Percentiles rank a stretch among this genome's conserved stretches.
These are phyloP conservation scores for Neoboletus subvelutipes DNA, from an alignment of 768 basidiomycete species.

Conservation along the genomic window DNA sequence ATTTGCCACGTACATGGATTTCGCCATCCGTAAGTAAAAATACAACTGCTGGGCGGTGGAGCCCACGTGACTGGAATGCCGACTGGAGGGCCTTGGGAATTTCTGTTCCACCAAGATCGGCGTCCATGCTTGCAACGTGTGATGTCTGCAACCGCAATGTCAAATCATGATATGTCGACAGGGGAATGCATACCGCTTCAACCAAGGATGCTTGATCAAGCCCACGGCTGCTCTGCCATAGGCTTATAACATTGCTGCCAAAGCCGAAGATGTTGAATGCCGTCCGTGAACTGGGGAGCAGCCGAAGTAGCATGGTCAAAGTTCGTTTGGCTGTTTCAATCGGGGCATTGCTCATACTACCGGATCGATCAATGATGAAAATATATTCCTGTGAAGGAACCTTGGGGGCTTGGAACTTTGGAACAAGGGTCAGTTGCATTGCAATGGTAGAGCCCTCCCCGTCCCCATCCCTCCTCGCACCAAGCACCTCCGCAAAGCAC, in stretches of 20 bases:
- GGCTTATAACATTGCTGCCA: conserved; percentile 27
- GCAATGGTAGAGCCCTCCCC: conserved; percentile 37
- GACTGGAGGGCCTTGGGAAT: conserved; percentile 40
- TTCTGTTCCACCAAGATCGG: conserved; percentile 53
- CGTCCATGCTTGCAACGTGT: conserved; percentile 41
- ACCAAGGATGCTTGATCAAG: conserved; percentile 35
- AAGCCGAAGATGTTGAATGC: conserved; percentile 62
- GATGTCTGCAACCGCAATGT: conserved; percentile 31
- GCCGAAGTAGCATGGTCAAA: conserved; percentile 45
- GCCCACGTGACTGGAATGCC: conserved; percentile 38
- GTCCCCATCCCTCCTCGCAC: conserved; percentile 3
- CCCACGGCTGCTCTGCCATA: conserved; percentile 38
- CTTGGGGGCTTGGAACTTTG: conserved; percentile 45
- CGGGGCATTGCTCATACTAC: conserved; percentile 46
- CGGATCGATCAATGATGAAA: conserved; percentile 59
- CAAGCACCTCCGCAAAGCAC: conserved; percentile 51
- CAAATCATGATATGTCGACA: conserved; percentile 4
- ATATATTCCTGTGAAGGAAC: conserved; percentile 53
- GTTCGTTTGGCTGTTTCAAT: conserved; percentile 51
- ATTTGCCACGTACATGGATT: conserved; percentile 27
- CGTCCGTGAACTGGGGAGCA: conserved; percentile 44
- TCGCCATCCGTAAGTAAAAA: conserved; percentile 63
- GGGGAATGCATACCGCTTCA: conserved; percentile 34
- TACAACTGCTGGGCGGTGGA: conserved; percentile 42
- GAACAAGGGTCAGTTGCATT: conserved; percentile 55